A percentile compares a stretch with the other conserved stretches of the same genome.
Conservation (phyloP, 495 filamentous ascomycete genomes). For the Hyaloscypha variabilis region DNA sequence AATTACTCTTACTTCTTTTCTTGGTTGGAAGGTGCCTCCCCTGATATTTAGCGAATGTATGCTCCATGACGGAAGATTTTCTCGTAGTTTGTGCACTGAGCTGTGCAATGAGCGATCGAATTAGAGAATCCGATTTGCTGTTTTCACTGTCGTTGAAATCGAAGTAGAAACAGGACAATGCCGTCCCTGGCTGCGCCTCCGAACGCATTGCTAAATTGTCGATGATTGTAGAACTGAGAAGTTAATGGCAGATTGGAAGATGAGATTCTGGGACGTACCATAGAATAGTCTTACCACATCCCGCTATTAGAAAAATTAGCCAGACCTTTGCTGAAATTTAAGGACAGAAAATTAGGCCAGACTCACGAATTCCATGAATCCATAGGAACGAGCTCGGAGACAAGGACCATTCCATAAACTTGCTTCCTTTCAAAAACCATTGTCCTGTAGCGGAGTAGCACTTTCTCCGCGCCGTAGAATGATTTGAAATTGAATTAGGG, state of each 20-base stretch:
- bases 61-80: too few species aligned
- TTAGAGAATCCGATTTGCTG: conserved; percentile 11
- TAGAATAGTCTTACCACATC: conserved; percentile 41
- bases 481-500: conserved; percentile 29
- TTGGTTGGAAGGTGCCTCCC: too few species aligned
- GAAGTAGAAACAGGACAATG: conserved; percentile 36
- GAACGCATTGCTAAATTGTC: background rate
- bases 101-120: conserved; percentile 17
- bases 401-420: conserved; percentile 29
- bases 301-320: conserved; percentile 23
- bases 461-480: conserved; percentile 19
- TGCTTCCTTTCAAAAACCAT: conserved; percentile 33
- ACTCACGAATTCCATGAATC: conserved; percentile 37
- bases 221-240: background rate
- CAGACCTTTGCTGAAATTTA: too few species aligned
- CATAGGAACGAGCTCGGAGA: conserved; percentile 29
- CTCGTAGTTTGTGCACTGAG: background rate
- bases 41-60: too few species aligned
- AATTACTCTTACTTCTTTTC: too few species aligned
- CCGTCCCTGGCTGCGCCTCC: background rate
- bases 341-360: background rate
- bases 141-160: conserved; percentile 36
- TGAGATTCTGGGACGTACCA: conserved; percentile 21
- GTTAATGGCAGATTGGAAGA: conserved; percentile 26
- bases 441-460: conserved; percentile 28